Conservation (phyloP, 768 basidiomycete species). For the Lentinula guzmanii region DNA sequence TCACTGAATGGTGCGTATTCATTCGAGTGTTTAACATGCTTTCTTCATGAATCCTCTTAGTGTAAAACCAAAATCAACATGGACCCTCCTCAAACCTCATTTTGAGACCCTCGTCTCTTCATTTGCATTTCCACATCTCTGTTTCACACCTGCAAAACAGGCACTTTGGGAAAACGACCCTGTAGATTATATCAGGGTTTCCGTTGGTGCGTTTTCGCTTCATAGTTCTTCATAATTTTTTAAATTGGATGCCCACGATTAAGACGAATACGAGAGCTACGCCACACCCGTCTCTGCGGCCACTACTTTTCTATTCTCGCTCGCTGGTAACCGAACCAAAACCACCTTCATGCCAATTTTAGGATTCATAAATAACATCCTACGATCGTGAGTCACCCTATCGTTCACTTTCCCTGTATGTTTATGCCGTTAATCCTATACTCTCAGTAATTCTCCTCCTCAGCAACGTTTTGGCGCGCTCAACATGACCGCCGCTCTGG, state of each 20-base stretch:
- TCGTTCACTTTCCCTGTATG: not conserved
- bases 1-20: conserved; percentile 73
- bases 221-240: not conserved
- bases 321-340: conserved; percentile 77
- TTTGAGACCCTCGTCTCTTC: conserved; percentile 69
- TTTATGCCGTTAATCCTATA: conserved; percentile 10
- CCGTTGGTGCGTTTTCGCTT: conserved; percentile 49
- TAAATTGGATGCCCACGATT: not conserved
- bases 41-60: conserved; percentile 28
- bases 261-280: conserved; percentile 78
- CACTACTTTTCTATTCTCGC: conserved; percentile 72
- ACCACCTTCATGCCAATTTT: conserved; percentile 79
- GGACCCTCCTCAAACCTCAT: conserved; percentile 83
- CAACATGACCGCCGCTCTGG: conserved; percentile 74
- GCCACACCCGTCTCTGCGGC: conserved; percentile 74
- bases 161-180: conserved; percentile 79
- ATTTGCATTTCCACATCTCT: conserved; percentile 84
- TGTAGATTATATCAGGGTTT: conserved; percentile 71
- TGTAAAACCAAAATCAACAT: conserved; percentile 91
- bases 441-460: conserved; percentile 32
- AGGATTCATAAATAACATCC: conserved; percentile 67
- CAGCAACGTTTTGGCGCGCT: conserved; percentile 79
- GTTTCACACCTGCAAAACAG: conserved; percentile 63
- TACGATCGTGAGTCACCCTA: conserved; percentile 47
- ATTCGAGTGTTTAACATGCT: not conserved